A percentile compares a stretch with the other conserved stretches of the same genome.
phyloP scores from a whole-genome alignment of 2,329 filamentous ascomycete genomes.

The Fusarium armeniacum region DNA sequence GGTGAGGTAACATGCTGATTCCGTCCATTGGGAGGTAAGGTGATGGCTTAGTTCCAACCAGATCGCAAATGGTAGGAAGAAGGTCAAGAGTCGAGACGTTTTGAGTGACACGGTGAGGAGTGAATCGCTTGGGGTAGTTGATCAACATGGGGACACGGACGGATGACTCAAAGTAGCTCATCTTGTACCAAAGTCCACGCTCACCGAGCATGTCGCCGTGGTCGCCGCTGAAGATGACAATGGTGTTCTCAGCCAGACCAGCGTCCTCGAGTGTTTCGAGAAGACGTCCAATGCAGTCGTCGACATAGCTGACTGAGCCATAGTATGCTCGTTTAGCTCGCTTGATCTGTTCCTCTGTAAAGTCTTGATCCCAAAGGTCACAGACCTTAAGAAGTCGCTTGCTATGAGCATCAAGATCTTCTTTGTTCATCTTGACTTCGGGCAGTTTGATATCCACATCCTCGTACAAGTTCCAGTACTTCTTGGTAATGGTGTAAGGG shows the following conservation, averaged over 20 bases:
- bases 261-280: slow-evolving; percentile 83
- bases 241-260: slow-evolving; percentile 85
- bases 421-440: slow-evolving; percentile 80
- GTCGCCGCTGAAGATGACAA: slow-evolving; percentile 92
- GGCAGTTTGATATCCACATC: slow-evolving; percentile 88
- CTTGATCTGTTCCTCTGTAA: slow-evolving; percentile 88
- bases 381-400: slow-evolving; percentile 88
- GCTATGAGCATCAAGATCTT: slow-evolving; percentile 88
- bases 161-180: slow-evolving; percentile 95
- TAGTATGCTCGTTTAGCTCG: slow-evolving; percentile 91
- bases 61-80: slow-evolving; percentile 87
- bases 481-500: slow-evolving; percentile 92
- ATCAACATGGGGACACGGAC: slow-evolving; percentile 90
- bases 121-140: slow-evolving; percentile 81
- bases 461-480: slow-evolving; percentile 95
- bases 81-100: slow-evolving; percentile 94
- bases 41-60: slow-evolving; percentile 79
- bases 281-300: slow-evolving; percentile 90
- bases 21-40: slow-evolving; percentile 87
- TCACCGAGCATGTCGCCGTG: slow-evolving; percentile 98
- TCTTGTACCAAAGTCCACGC: slow-evolving; percentile 95
- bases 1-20: slow-evolving; percentile 82
- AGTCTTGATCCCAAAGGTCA: slow-evolving; percentile 86
- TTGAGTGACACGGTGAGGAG: slow-evolving; percentile 80
- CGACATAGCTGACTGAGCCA: slow-evolving; percentile 92